phyloP scores from a whole-genome alignment of 345 rosid species.

The Moricandia moricandioides region DNA sequence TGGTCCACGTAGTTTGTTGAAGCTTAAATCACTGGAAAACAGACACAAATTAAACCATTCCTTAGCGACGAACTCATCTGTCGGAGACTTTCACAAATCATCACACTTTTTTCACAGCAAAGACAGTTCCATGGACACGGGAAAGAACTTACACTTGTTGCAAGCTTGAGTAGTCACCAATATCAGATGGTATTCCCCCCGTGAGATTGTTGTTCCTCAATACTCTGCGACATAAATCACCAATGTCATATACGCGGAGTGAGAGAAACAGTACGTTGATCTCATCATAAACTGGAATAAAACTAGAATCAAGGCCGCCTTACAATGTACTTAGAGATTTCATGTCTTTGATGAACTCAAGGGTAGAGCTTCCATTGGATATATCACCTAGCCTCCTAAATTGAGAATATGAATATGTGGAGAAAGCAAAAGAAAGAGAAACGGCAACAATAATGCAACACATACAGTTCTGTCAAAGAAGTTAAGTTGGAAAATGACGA shows the following conservation, averaged over 20 bases:
- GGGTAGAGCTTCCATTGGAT: conserved; percentile 51
- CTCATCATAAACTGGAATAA: no score
- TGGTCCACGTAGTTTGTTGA: conserved; percentile 36
- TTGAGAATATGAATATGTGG: background rate
- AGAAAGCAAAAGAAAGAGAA: conserved; percentile 1
- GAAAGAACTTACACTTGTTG: conserved; percentile 54
- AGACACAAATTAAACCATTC: conserved; percentile 1
- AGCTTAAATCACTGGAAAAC: conserved; percentile 38
- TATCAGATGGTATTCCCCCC: conserved; percentile 53
- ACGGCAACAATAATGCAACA: background rate
- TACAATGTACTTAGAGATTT: conserved; percentile 49
- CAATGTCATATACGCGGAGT: conserved; percentile 5
- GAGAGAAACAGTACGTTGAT: background rate
- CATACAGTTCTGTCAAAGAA: conserved; percentile 56
- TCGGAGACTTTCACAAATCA: background rate
- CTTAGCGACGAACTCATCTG: background rate
- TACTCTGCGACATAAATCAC: conserved; percentile 39
- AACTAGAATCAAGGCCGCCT: conserved; percentile 17
- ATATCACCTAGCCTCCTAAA: conserved; percentile 69
- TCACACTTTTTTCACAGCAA: no score
- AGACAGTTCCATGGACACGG: background rate
- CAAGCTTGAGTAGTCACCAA: conserved; percentile 52
- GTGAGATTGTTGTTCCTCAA: conserved; percentile 54
- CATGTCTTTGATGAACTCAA: conserved; percentile 30
- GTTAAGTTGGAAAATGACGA: conserved; percentile 52